phyloP scores from a whole-genome alignment of 306 rosid species.

The Mimosa bimucronata region DNA sequence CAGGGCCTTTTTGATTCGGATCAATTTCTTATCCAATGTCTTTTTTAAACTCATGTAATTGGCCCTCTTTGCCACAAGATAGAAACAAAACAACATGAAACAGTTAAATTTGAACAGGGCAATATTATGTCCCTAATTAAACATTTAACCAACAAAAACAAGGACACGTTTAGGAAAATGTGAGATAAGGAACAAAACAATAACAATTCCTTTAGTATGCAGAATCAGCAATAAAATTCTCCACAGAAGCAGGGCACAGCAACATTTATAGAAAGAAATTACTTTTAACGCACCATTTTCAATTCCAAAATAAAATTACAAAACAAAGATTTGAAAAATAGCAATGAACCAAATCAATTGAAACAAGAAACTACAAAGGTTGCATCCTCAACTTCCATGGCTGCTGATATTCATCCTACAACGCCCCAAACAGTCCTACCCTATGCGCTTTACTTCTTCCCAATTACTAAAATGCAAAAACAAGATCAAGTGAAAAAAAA shows the following conservation, averaged over 20 bases:
- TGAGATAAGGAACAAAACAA: background rate
- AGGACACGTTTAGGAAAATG: background rate
- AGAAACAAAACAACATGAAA: background rate
- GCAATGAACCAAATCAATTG: conserved; percentile 21
- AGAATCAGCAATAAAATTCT: conserved; percentile 9
- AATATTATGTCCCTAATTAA: conserved; percentile 7
- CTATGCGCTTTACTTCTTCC: background rate
- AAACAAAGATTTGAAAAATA: background rate
- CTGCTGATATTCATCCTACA: conserved; percentile 20
- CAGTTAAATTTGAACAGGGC: background rate
- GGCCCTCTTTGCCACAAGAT: conserved; percentile 13
- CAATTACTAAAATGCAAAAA: conserved; percentile 23
- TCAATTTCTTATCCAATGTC: background rate
- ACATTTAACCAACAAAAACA: background rate
- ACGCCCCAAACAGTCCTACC: background rate
- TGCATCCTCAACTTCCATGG: conserved; percentile 29
- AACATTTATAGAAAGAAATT: conserved; percentile 15
- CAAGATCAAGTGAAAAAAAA: conserved; percentile 8
- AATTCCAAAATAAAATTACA: conserved; percentile 4
- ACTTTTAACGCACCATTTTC: conserved; percentile 14
- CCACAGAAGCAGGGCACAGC: conserved; percentile 2
- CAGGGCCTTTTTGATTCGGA: background rate
- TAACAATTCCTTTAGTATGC: conserved; percentile 6
- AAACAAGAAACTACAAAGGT: background rate
- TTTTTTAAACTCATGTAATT: background rate